phyloP scores from a whole-genome alignment of 2,329 filamentous ascomycete genomes.

The Tolypocladium amazonense region DNA sequence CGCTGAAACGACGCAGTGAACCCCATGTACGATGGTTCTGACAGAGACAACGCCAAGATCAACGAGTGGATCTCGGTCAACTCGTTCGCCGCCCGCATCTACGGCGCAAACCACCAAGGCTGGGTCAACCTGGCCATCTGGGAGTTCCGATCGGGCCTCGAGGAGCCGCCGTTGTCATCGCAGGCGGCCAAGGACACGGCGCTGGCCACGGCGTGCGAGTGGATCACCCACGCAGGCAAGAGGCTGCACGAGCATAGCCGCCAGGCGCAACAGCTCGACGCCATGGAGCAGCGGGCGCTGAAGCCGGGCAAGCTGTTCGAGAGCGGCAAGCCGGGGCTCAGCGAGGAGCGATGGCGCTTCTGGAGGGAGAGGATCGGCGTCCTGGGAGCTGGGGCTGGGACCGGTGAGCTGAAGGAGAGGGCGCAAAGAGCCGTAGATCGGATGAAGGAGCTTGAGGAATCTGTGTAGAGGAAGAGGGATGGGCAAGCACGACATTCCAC shows the following conservation, averaged over 20 bases:
- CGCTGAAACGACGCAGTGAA: slow-evolving; percentile 6
- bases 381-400: slow-evolving; percentile 7
- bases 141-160: slow-evolving; percentile 19
- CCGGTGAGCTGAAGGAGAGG: slow-evolving; percentile 10
- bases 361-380: slow-evolving; percentile 17
- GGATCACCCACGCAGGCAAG: slow-evolving; percentile 18
- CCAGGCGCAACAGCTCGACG: slow-evolving; percentile 7
- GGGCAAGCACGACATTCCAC: not conserved
- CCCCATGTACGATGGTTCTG: slow-evolving; percentile 13
- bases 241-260: slow-evolving; percentile 10
- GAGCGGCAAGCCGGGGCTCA: slow-evolving; percentile 11
- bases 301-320: slow-evolving; percentile 11
- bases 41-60: slow-evolving; percentile 9
- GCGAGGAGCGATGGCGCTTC: slow-evolving; percentile 17
- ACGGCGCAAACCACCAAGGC: slow-evolving; percentile 9
- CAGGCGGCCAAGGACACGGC: slow-evolving; percentile 8
- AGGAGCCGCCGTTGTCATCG: slow-evolving; percentile 10
- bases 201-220: slow-evolving; percentile 15
- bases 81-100: slow-evolving; percentile 20
- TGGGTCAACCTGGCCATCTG: slow-evolving; percentile 19
- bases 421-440: slow-evolving; percentile 8
- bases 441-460: slow-evolving; percentile 12
- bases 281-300: slow-evolving; percentile 9
- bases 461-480: not conserved
- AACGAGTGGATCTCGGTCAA: slow-evolving; percentile 20